Base-by-base conservation (phyloP, 768 basidiomycete genomes). In the Boletellus ananiceps region DNA sequence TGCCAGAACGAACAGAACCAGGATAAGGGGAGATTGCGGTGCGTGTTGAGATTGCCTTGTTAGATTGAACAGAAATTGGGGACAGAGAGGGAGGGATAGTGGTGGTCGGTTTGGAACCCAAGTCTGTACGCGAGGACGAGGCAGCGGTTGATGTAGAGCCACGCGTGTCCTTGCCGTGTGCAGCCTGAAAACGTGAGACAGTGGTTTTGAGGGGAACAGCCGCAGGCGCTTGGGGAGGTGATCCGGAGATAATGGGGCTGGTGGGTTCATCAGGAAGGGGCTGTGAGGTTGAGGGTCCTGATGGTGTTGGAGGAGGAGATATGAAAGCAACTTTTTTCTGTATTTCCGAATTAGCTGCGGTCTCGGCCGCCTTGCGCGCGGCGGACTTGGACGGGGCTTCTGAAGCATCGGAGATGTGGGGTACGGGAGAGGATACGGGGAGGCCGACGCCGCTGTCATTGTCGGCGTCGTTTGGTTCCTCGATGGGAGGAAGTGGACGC, bases 311-410 rank as follows among this genome's bases (percentile, higher is more conserved):
- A 13, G 86, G 81, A 42, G 88, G 88, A 25, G 88, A 88, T 59
- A 87, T 77, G 70, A 93, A 93, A 23, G 88, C 90, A 39, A 93
- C 90, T 71, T 90, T 90, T 75, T 93, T 93, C 61, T 79, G 80
- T 29, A 79, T 73, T 56, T 86, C 84, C 53, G 66, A 66, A 40
- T 32, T 51, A 12, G 57, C 25, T n/a, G 50, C 44, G 34, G 60
- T 58, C 44, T 73, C 74, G 48, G 66, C 64, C 25, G 66, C 67
- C 61, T 69, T 76, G 56, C 74, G 73, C 15, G 71, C 69, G 37
- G 41, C 52, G 7, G 57, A 50, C 51, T 65, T 65, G 57, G 62
- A 63, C 8, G 56, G 50, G n/a, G 55, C 51, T 25, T 66, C 64
- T 39, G 45, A 38, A 14, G 36, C 21, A 37, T 68, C 65, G 25